phyloP scores from a whole-genome alignment of 176 grass and related monocot species.

The Leersia perrieri region DNA sequence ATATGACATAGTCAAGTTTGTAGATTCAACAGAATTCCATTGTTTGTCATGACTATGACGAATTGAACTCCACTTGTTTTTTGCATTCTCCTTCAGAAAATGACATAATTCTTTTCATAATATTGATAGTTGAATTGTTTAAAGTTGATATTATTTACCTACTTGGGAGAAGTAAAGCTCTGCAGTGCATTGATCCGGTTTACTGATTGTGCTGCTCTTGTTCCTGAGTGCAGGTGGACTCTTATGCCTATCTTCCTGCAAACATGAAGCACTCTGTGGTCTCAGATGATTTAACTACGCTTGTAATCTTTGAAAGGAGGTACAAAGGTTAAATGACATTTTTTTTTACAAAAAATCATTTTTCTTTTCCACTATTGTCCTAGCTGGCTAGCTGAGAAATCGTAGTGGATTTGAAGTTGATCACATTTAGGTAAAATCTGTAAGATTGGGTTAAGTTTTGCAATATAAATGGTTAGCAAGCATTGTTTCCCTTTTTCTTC shows the following conservation, averaged over 20 bases:
- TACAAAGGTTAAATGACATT: constrained; percentile 35
- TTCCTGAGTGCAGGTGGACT: constrained; percentile 65
- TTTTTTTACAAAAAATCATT: not conserved
- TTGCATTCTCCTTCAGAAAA: not conserved
- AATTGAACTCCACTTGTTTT: not conserved
- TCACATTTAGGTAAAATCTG: not conserved
- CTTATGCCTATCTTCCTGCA: constrained; percentile 90
- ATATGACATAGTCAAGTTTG: not conserved
- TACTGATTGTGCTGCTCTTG: constrained; percentile 4
- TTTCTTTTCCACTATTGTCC: not conserved
- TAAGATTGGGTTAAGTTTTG: not conserved
- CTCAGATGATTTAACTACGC: constrained; percentile 50
- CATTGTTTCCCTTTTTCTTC: not conserved
- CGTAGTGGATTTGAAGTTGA: not conserved
- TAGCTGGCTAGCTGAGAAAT: constrained; percentile 16
- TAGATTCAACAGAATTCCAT: not conserved
- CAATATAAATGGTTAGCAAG: constrained; percentile 4
- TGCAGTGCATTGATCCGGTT: not conserved
- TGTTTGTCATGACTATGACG: not conserved
- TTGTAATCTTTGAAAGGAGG: constrained; percentile 86
- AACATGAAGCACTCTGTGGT: constrained; percentile 67
- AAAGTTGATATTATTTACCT: not conserved
- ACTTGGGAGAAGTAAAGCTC: constrained; percentile 5
- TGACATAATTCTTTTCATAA: not conserved
- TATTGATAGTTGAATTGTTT: constrained; percentile 1